Evolutionary conservation across 108 stramenopile genomes (phyloP), one percentile per base, ranked within the genome.

Genomic region (Aureococcus anophagefferens): DNA sequence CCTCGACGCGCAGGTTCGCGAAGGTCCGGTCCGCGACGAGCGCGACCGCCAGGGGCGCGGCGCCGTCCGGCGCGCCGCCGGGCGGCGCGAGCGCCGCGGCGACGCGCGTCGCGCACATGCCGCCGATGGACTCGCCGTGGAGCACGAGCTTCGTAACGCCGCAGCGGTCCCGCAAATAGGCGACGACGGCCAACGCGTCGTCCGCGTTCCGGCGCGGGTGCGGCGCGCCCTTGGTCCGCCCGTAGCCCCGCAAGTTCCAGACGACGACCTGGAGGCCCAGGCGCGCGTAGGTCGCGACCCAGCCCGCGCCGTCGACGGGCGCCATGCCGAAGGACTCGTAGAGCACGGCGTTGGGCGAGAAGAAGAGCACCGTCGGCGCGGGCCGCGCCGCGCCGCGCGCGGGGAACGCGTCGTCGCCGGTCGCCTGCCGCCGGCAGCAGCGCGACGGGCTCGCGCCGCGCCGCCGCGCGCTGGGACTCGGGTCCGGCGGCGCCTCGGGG

Each of bases 101-200:
- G 51, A 28, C 25, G 51, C 25, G 21, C 7, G 7, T 9, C 21
- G 66, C 66, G 36, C 21, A 17, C 36, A 67, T 36, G 28, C 66
- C 66, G 21, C 66, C 66, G 35, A 67, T 67, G 36, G 28, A n/a
- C 36, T 67, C 66, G 9, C 66, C 66, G 66, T 67, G 66, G 35
- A 67, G 35, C 15, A 67, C 14, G 16, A 67, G 36, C 35, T 40
- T 36, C 33, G 51, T 3, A 1, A 59, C 51, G 51, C 51, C 21
- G 14, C 51, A 25, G 21, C 25, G 1, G 17, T 59, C 21, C 3
- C 17, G 51, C 1, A 59, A 11, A 25, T 59, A 59, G 7, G 1
- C 1, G 51, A 28, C 51, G 51, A 59, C 21, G 51, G 21, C 21
- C 3, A 1, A 1, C 21, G 21, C 14, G 51, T 59, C 51, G 1